Evolutionary conservation across 352 stramenopile genomes (phyloP).

Genomic region (Halophytophthora batemanensis): DNA sequence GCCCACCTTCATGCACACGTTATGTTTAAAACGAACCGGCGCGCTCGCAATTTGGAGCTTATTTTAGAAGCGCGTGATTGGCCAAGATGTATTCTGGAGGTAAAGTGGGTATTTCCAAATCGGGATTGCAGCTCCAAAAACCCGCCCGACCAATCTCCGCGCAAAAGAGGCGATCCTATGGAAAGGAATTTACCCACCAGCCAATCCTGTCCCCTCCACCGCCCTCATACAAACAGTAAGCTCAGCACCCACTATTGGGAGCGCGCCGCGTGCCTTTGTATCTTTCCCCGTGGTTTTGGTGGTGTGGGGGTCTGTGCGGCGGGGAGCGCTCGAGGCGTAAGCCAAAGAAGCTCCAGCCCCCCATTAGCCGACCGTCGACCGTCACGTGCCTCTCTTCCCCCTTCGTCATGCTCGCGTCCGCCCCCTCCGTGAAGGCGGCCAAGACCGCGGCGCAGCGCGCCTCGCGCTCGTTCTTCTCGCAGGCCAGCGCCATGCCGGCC

Average conservation of each 20-base stretch:
- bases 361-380: background rate
- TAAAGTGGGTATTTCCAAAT: too few relatives aligned
- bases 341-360: constrained; percentile 1
- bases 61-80: too few relatives aligned
- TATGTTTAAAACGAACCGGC: too few relatives aligned
- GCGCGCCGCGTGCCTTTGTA: background rate
- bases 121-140: constrained; percentile 1
- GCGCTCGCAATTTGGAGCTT: too few relatives aligned
- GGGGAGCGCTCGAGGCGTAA: background rate
- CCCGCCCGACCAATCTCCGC: background rate
- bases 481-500: constrained; percentile 54
- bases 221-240: background rate
- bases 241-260: background rate
- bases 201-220: too few relatives aligned
- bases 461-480: constrained; percentile 63
- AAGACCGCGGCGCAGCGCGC: constrained; percentile 9
- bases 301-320: constrained; percentile 27
- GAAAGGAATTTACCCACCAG: background rate
- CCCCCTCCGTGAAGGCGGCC: constrained; percentile 29
- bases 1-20: too few relatives aligned
- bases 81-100: too few relatives aligned
- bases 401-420: constrained; percentile 26
- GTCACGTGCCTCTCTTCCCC: background rate
- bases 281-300: constrained; percentile 28
- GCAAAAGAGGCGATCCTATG: too few relatives aligned